phyloP scores from a whole-genome alignment of 1,284 basidiomycete genomes.

The Ustilago cynodontis region DNA sequence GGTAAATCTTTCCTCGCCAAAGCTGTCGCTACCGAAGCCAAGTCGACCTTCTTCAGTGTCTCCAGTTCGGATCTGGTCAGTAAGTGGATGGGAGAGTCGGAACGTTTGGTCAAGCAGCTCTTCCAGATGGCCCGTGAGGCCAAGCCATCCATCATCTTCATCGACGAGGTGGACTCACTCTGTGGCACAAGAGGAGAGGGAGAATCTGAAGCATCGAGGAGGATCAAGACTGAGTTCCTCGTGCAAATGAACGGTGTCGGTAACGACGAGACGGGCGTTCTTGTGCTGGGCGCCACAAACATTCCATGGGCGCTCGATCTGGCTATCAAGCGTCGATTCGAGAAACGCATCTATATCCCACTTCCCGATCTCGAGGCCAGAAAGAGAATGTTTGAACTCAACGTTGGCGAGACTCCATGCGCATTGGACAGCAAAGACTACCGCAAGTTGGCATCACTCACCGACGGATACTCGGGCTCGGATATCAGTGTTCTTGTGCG shows the following conservation, averaged over 20 bases:
- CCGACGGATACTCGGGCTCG: conserved; percentile 93
- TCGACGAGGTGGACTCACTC: conserved; percentile 97
- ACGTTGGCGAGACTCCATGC: conserved; percentile 92
- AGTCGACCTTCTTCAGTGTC: conserved; percentile 96
- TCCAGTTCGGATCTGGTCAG: conserved; percentile 94
- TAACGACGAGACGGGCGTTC: conserved; percentile 90
- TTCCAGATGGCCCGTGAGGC: conserved; percentile 96
- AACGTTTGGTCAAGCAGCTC: conserved; percentile 93
- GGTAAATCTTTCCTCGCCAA: conserved; percentile 87
- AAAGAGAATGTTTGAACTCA: conserved; percentile 94
- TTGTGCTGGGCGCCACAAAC: conserved; percentile 99
- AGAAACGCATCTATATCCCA: conserved; percentile 98
- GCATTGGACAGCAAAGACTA: conserved; percentile 84
- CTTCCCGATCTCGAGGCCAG: conserved; percentile 94
- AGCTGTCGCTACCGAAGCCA: conserved; percentile 97
- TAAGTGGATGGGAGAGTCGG: conserved; percentile 99
- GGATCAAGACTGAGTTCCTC: conserved; percentile 98
- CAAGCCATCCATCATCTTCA: conserved; percentile 98
- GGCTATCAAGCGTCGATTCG: conserved; percentile 97
- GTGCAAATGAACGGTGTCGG: conserved; percentile 98
- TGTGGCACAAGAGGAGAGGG: conserved; percentile 94
- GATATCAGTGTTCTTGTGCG: conserved; percentile 96
- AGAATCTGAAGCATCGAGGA: conserved; percentile 92
- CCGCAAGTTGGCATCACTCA: conserved; percentile 82
- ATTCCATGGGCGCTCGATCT: conserved; percentile 87